Evolutionary conservation across 495 filamentous ascomycete species (phyloP).

Genomic region (Penicillium bovifimosum): DNA sequence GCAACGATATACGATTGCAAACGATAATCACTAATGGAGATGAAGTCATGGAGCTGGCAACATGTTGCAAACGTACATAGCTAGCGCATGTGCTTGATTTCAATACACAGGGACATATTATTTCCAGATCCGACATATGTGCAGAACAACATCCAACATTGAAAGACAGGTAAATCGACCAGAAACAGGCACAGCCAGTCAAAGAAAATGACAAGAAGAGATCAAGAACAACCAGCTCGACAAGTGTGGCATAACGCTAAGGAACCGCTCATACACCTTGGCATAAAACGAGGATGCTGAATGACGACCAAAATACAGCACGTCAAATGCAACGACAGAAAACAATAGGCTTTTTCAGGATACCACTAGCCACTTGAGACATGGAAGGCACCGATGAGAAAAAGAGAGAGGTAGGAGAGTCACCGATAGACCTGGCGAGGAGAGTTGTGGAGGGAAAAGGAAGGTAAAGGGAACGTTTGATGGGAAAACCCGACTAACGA

Average conservation of each 20-base stretch:
- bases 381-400: slow-evolving; percentile 5
- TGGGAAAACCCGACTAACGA: slow-evolving; percentile 16
- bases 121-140: background rate
- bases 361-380: slow-evolving; percentile 10
- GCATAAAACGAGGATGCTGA: background rate
- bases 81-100: background rate
- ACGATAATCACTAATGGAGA: background rate
- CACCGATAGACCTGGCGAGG: background rate
- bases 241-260: slow-evolving; percentile 16
- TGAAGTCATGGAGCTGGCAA: background rate
- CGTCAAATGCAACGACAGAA: slow-evolving; percentile 2
- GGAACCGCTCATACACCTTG: slow-evolving; percentile 18
- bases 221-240: background rate
- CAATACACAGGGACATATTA: background rate
- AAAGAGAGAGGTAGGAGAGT: background rate
- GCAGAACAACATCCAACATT: background rate
- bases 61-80: background rate
- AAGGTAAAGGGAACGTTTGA: background rate
- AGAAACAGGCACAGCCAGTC: background rate
- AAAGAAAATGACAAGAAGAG: background rate
- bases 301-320: slow-evolving; percentile 11
- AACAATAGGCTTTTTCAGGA: slow-evolving; percentile 11
- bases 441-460: background rate
- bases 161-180: background rate
- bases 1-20: background rate